A percentile compares a stretch with the other conserved stretches of the same genome.
Conservation (phyloP, 805 yeast genomes). For the Phaffomyces opuntiae region DNA sequence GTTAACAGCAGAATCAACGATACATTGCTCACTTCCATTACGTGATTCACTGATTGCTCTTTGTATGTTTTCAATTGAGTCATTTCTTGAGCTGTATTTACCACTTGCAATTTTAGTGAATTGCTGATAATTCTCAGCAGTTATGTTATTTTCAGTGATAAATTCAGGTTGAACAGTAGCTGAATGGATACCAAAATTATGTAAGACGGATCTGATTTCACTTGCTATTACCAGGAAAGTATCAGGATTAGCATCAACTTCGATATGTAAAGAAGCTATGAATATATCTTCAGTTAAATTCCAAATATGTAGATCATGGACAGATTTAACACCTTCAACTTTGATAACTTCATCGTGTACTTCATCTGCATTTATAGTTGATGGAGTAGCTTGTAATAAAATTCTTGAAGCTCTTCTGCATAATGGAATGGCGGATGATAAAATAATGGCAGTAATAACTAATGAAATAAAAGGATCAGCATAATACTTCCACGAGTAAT, state of each 20-base stretch:
- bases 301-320: conserved; percentile 97
- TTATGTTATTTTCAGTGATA: conserved; percentile 24
- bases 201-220: conserved; percentile 71
- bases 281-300: conserved; percentile 80
- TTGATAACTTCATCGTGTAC: conserved; percentile 62
- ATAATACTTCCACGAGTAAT: conserved; percentile 80
- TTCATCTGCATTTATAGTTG: conserved; percentile 66
- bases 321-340: conserved; percentile 68
- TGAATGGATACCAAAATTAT: conserved; percentile 79
- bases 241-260: conserved; percentile 57
- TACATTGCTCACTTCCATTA: conserved; percentile 32
- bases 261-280: conserved; percentile 86
- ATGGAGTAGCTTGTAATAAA: conserved; percentile 87
- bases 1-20: conserved; percentile 45
- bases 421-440: conserved; percentile 85
- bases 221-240: conserved; percentile 65
- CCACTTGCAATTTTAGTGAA: conserved; percentile 29
- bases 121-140: conserved; percentile 27
- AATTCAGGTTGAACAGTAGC: conserved; percentile 98
- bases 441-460: conserved; percentile 79
- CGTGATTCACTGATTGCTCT: conserved; percentile 9
- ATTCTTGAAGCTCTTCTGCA: conserved; percentile 84
- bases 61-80: conserved; percentile 9
- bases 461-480: conserved; percentile 84
- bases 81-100: conserved; percentile 18